Percentiles rank a stretch among this genome's conserved stretches.
phyloP scores from a whole-genome alignment of 768 basidiomycete genomes.

The Hygrocybe coccinea region DNA sequence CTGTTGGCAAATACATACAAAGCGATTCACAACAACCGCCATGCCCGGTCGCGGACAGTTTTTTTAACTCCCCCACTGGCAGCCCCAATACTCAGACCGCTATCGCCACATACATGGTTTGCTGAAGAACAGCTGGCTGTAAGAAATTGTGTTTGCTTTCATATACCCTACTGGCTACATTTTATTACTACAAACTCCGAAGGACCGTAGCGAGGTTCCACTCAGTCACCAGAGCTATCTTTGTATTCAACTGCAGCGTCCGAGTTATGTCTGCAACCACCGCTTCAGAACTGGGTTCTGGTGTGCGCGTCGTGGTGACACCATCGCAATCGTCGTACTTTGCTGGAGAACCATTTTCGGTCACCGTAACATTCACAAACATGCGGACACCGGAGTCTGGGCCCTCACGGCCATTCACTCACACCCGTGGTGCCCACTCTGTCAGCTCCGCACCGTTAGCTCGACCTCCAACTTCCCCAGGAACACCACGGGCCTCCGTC shows the following conservation, averaged over 20 bases:
- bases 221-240: too few relatives aligned
- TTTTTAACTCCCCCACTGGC: too few relatives aligned
- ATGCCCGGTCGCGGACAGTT: too few relatives aligned
- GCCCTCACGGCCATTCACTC: slow-evolving; percentile 28
- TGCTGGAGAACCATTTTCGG: slow-evolving; percentile 83
- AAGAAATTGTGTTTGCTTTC: too few relatives aligned
- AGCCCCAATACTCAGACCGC: background rate
- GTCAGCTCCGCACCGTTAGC: slow-evolving; percentile 80
- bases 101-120: too few relatives aligned
- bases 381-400: slow-evolving; percentile 51
- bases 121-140: too few relatives aligned
- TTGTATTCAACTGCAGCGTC: background rate
- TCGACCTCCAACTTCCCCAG: slow-evolving; percentile 78
- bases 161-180: background rate
- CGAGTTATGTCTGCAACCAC: background rate
- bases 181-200: background rate
- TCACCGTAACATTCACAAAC: slow-evolving; percentile 84
- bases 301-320: slow-evolving; percentile 63
- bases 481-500: slow-evolving; percentile 42
- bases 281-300: slow-evolving; percentile 33
- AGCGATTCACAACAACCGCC: background rate
- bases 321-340: slow-evolving; percentile 89
- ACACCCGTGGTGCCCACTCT: slow-evolving; percentile 72
- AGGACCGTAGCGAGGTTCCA: background rate
- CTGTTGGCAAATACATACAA: background rate